These are phyloP conservation scores for Ganoderma resinaceum DNA, from an alignment of 1,284 basidiomycete species.

Conservation along the genomic window DNA sequence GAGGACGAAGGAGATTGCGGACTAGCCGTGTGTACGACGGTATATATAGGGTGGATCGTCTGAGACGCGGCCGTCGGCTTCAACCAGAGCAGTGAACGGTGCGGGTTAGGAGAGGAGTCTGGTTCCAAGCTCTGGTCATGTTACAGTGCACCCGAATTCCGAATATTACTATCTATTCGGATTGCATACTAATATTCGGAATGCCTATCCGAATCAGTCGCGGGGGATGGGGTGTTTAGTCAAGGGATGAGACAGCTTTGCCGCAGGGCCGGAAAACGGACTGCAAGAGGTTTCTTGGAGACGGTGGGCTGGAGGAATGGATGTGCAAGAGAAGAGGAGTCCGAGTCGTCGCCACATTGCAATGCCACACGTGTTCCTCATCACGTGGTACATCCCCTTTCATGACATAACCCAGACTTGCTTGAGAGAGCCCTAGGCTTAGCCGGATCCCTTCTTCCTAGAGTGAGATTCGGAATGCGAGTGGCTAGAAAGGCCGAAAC, in stretches of 20 bases:
- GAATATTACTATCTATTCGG: slow-evolving; percentile 18
- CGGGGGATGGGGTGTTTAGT: background rate
- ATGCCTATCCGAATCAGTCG: background rate
- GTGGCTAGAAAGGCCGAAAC: background rate
- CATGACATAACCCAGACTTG: background rate
- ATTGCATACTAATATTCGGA: slow-evolving; percentile 8
- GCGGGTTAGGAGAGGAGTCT: background rate
- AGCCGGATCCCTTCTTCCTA: background rate
- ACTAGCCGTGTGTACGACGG: background rate
- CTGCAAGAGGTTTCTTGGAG: background rate
- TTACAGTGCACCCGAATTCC: slow-evolving; percentile 23
- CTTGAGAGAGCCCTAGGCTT: background rate
- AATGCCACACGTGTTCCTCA: background rate
- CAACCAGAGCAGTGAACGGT: background rate
- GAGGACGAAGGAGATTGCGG: background rate
- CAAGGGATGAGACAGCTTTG: background rate
- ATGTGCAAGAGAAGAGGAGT: background rate
- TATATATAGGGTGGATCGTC: background rate
- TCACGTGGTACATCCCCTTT: background rate
- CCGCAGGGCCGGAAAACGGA: background rate
- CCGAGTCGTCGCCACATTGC: background rate
- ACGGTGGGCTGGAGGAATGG: background rate
- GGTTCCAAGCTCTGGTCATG: background rate
- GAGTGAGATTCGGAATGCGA: background rate
- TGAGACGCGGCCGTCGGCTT: background rate